A percentile compares a stretch with the other conserved stretches of the same genome.
These are phyloP conservation scores for Blastobotrys parvus DNA, from an alignment of 805 yeast species.

Conservation along the genomic window DNA sequence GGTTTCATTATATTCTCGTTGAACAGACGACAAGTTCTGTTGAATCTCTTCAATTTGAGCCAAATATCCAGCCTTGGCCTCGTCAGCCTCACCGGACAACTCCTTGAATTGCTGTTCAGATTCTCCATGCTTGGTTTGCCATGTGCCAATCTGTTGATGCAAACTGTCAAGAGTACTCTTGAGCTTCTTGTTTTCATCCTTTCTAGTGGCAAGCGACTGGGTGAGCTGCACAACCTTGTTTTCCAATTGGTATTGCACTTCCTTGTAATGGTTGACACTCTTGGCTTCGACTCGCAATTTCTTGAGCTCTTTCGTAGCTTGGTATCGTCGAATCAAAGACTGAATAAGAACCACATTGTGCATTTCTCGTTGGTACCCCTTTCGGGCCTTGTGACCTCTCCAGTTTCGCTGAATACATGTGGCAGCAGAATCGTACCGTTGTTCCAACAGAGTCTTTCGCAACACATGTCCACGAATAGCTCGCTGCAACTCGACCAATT, in stretches of 20 bases:
- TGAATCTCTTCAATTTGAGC: constrained; percentile 15
- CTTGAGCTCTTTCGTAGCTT: constrained; percentile 59
- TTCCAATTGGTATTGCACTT: constrained; percentile 87
- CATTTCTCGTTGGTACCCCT: constrained; percentile 36
- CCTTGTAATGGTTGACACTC: constrained; percentile 81
- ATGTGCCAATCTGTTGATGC: constrained; percentile 22
- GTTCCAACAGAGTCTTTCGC: constrained; percentile 43
- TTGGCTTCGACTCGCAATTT: constrained; percentile 78
- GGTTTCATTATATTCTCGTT: constrained; percentile 22
- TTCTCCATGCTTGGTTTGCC: constrained; percentile 24
- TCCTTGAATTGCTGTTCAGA: constrained; percentile 19
- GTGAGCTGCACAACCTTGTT: constrained; percentile 97
- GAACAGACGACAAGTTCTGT: constrained; percentile 15
- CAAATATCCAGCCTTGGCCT: constrained; percentile 12
- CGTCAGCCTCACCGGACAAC: constrained; percentile 23
- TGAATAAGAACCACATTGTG: constrained; percentile 65
- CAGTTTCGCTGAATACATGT: constrained; percentile 60
- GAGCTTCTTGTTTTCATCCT: constrained; percentile 72
- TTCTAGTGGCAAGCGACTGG: constrained; percentile 68
- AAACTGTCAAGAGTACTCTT: constrained; percentile 45
- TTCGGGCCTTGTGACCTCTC: constrained; percentile 62
- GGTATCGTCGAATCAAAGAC: constrained; percentile 64
- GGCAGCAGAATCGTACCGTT: constrained; percentile 57
- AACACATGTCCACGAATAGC: constrained; percentile 41
- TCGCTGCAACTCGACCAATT: constrained; percentile 53